A percentile compares a stretch with the other conserved stretches of the same genome.
Evolutionary conservation across 2,329 filamentous ascomycete genomes (phyloP).

Genomic region (Clonostachys rhizophaga): DNA sequence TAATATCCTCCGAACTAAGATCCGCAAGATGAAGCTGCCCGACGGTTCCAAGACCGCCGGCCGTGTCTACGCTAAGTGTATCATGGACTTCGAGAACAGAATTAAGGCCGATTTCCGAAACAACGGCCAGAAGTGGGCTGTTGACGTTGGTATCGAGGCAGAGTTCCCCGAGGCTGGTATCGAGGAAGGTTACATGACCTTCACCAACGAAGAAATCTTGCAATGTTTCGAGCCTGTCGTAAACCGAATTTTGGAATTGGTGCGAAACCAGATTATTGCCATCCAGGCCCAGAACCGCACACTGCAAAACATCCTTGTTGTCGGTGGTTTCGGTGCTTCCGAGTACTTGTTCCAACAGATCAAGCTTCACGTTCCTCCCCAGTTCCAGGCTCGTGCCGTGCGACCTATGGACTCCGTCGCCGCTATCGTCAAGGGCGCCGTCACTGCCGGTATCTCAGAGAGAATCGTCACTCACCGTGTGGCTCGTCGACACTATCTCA

Average conservation of each 20-base stretch:
- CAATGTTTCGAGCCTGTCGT: conserved; percentile 99
- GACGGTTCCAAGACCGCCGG: conserved; percentile 97
- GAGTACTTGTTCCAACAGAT: conserved; percentile 99
- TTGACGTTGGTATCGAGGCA: conserved; percentile 96
- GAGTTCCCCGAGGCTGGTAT: conserved; percentile 97
- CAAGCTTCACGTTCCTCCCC: conserved; percentile 94
- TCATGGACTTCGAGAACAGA: conserved; percentile 99
- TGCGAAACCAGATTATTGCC: conserved; percentile 97
- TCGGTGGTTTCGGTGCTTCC: conserved; percentile 96
- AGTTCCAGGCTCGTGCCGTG: conserved; percentile 98
- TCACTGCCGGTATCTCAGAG: conserved; percentile 96
- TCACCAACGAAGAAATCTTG: conserved; percentile 97
- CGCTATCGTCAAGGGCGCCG: conserved; percentile 96
- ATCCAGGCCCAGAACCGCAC: conserved; percentile 95
- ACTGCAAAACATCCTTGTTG: conserved; percentile 93
- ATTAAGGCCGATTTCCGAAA: conserved; percentile 99
- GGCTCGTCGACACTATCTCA: conserved; percentile 94
- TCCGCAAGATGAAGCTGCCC: conserved; percentile 97
- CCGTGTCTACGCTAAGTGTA: conserved; percentile 97
- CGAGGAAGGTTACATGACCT: conserved; percentile 99
- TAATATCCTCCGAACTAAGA: conserved; percentile 96
- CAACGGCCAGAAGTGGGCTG: conserved; percentile 98
- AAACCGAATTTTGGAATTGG: conserved; percentile 91
- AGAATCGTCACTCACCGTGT: conserved; percentile 95
- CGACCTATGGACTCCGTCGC: conserved; percentile 98